phyloP scores from a whole-genome alignment of 331 rosid genomes.

The Rosa hybrid region DNA sequence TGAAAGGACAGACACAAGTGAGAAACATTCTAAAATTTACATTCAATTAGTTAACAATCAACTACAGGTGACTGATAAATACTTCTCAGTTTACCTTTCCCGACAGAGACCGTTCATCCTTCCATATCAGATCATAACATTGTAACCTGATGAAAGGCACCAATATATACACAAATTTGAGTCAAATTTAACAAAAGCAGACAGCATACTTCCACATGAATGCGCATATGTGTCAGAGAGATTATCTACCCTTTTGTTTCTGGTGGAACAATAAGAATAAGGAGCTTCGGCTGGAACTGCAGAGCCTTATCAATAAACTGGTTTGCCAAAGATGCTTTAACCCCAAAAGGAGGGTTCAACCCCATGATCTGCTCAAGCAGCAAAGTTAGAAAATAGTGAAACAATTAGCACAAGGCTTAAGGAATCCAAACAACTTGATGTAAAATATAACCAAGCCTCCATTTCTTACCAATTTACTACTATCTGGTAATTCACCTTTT shows the following conservation, averaged over 20 bases:
- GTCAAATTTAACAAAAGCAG: conserved; percentile 8
- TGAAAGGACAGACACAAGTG: conserved; percentile 34
- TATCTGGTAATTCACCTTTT: conserved; percentile 65
- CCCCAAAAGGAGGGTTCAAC: conserved; percentile 90
- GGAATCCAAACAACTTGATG: neutral
- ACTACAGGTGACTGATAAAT: neutral
- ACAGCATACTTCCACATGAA: neutral
- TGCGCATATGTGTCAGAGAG: neutral
- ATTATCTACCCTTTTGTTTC: conserved; percentile 68
- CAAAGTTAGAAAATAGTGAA: neutral
- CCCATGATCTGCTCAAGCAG: conserved; percentile 79
- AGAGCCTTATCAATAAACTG: conserved; percentile 82
- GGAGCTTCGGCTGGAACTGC: conserved; percentile 72
- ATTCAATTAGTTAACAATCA: conserved; percentile 3
- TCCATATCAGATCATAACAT: conserved; percentile 84
- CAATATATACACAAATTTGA: conserved; percentile 22
- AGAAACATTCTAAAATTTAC: conserved; percentile 19
- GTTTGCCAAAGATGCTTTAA: conserved; percentile 77
- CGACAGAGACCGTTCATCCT: conserved; percentile 56
- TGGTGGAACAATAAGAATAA: conserved; percentile 78
- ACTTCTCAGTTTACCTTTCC: conserved; percentile 65
- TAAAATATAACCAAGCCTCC: neutral
- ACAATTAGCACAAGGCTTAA: conserved; percentile 10
- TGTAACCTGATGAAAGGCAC: conserved; percentile 48
- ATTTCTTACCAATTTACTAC: conserved; percentile 62